A percentile compares a stretch with the other conserved stretches of the same genome.
These are phyloP conservation scores for Phytophthora niederhauseri DNA, from an alignment of 352 stramenopile genomes.

Conservation along the genomic window DNA sequence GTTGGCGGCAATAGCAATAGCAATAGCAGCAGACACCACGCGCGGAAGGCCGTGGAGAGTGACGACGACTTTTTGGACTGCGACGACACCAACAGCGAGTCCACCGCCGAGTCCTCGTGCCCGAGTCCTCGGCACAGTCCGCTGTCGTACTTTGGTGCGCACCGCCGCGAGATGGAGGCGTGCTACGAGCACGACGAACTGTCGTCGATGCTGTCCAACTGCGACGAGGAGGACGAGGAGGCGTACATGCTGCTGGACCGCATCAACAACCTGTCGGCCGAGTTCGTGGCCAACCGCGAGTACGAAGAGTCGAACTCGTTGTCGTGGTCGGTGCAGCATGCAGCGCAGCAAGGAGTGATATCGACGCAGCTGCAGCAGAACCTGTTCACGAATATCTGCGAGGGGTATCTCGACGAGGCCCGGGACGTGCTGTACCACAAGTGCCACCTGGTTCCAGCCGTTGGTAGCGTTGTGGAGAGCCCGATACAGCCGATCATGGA, in stretches of 20 bases:
- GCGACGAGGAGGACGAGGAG: constrained; percentile 69
- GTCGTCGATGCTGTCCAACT: constrained; percentile 54
- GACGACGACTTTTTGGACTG: constrained; percentile 75
- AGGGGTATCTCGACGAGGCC: constrained; percentile 65
- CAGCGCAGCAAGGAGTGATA: constrained; percentile 64
- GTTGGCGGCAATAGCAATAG: constrained; percentile 12
- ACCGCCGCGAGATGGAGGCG: constrained; percentile 37
- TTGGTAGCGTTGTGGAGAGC: constrained; percentile 65
- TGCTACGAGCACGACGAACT: constrained; percentile 60
- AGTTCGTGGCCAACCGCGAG: constrained; percentile 72
- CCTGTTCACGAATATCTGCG: constrained; percentile 61
- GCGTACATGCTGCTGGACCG: constrained; percentile 69
- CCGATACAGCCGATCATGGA: constrained; percentile 43
- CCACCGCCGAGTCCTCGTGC: constrained; percentile 74
- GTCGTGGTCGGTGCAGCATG: constrained; percentile 75
- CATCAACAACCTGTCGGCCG: constrained; percentile 63
- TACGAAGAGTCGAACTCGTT: constrained; percentile 76
- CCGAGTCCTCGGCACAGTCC: constrained; percentile 63
- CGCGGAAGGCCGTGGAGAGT: constrained; percentile 35
- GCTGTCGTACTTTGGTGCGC: constrained; percentile 33
- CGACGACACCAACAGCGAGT: constrained; percentile 80
- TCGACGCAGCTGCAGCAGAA: constrained; percentile 74
- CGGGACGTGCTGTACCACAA: constrained; percentile 87
- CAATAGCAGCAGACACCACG: constrained; percentile 7
- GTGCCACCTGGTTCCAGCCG: constrained; percentile 74